Evolutionary conservation across 2,329 filamentous ascomycete species (phyloP).

Genomic region (Beauveria medogensis): DNA sequence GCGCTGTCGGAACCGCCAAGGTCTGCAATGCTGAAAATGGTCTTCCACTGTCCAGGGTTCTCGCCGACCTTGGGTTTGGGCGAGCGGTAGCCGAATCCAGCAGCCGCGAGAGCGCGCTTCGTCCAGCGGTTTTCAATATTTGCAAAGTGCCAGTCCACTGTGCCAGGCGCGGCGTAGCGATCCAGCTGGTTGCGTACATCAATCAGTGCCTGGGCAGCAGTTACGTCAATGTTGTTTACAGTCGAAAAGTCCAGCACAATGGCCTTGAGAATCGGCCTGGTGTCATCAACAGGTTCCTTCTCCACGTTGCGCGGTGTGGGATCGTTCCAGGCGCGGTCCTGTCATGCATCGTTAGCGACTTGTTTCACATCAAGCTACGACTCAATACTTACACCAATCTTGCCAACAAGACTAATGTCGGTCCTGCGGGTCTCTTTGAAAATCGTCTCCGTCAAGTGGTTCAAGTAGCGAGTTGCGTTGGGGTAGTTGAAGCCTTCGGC

Average conservation of each 20-base stretch:
- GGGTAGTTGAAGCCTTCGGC: conserved; percentile 94
- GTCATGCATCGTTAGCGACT: not conserved
- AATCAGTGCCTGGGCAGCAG: conserved; percentile 44
- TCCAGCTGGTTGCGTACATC: conserved; percentile 47
- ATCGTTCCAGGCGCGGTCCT: conserved; percentile 52
- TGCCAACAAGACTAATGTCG: conserved; percentile 34
- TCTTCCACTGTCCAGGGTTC: conserved; percentile 43
- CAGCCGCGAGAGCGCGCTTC: conserved; percentile 44
- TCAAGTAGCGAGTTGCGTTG: conserved; percentile 82
- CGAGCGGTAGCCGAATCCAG: conserved; percentile 41
- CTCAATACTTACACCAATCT: conserved; percentile 25
- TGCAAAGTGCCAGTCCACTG: conserved; percentile 44
- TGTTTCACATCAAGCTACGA: not conserved
- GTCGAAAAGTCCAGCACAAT: conserved; percentile 48
- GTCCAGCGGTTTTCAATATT: conserved; percentile 48
- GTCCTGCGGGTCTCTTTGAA: conserved; percentile 38
- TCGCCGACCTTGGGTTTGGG: conserved; percentile 18
- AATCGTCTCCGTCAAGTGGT: conserved; percentile 56
- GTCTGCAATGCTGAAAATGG: conserved; percentile 89
- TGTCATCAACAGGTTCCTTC: conserved; percentile 23
- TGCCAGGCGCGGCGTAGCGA: conserved; percentile 37
- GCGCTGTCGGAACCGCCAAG: conserved; percentile 66
- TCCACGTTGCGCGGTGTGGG: conserved; percentile 31
- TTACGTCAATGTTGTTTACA: conserved; percentile 49
- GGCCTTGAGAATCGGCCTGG: conserved; percentile 44